Evolutionary conservation across 108 stramenopile genomes (phyloP), one percentile per base, ranked within the genome.

Genomic region (Pseudonitzschia pungens): DNA sequence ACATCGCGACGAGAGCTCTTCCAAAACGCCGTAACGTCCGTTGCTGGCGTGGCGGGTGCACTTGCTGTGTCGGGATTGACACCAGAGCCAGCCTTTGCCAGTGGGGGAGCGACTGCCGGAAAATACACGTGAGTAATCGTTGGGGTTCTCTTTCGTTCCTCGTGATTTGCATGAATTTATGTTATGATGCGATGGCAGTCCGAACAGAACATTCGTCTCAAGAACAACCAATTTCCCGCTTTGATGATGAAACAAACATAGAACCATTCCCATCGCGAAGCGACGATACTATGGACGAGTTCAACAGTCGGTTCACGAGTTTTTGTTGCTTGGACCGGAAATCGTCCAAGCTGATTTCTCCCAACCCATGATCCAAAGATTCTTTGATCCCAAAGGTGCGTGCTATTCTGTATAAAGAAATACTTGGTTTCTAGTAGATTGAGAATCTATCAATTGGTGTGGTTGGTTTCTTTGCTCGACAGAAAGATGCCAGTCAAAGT

Each of bases 211-310:
- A 7, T n/a, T 24, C 24, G 22, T 6, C 24, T 24, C 21, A 54
- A 54, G 22, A 54, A 7, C n/a, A 58, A 64, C 51, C 60, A 42
- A 44, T 60, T 31, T 31, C 21, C 36, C 36, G 36, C 36, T 36
- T 48, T 24, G 21, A 62, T 9, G 26, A 53, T 62, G 36, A 36
- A 36, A 36, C 36, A 6, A 48, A 48, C 45, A 18, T 48, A 83
- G 77, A 20, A 92, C 91, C 15, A 92, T 92, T 67, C 91, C 91
- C 24, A 92, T 92, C 68, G 91, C 91, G 15, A 92, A 92, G 59
- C 75, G 92, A 62, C 79, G 92, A 12, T 93, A 93, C 75, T 93
- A 93, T 70, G 92, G 92, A 62, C 75, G 92, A 21, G 92, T 93
- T 12, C 92, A 93, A 64, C 70, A 87, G 53, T 68, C 76, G 16